A percentile compares a stretch with the other conserved stretches of the same genome.
phyloP scores from a whole-genome alignment of 129 eudicot species.

The Kitagawia praeruptora region DNA sequence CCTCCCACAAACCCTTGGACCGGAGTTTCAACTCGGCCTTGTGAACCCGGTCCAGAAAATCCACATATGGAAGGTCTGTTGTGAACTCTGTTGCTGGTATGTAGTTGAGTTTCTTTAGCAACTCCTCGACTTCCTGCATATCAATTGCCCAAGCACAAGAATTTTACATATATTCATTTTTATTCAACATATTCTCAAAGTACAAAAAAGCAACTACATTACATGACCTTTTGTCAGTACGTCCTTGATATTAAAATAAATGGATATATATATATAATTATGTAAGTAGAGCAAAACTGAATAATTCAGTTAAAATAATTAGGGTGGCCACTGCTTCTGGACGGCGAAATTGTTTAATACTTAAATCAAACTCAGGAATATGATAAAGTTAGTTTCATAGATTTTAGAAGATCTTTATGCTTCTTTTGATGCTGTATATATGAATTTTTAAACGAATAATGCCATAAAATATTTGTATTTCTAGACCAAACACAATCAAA shows the following conservation, averaged over 20 bases:
- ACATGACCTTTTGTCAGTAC: conserved; percentile 40
- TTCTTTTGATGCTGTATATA: conserved; percentile 29
- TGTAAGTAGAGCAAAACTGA: conserved; percentile 17
- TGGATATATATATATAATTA: conserved; percentile 6
- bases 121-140: conserved; percentile 57
- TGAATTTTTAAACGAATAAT: not conserved
- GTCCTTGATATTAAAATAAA: conserved; percentile 12
- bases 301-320: conserved; percentile 45
- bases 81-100: conserved; percentile 69
- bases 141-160: not conserved
- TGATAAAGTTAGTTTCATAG: conserved; percentile 31
- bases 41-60: conserved; percentile 96
- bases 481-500: conserved; percentile 16
- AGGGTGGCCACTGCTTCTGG: conserved; percentile 28
- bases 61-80: conserved; percentile 68
- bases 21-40: conserved; percentile 83
- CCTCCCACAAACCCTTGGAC: conserved; percentile 90
- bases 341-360: conserved; percentile 12
- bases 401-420: conserved; percentile 58
- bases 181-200: conserved; percentile 15
- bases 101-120: conserved; percentile 44
- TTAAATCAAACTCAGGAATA: conserved; percentile 21
- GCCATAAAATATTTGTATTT: conserved; percentile 9
- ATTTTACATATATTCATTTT: not conserved
- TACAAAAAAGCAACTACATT: conserved; percentile 26